phyloP scores from a whole-genome alignment of 139 green algal species.

The Desmodesmus armatus region DNA sequence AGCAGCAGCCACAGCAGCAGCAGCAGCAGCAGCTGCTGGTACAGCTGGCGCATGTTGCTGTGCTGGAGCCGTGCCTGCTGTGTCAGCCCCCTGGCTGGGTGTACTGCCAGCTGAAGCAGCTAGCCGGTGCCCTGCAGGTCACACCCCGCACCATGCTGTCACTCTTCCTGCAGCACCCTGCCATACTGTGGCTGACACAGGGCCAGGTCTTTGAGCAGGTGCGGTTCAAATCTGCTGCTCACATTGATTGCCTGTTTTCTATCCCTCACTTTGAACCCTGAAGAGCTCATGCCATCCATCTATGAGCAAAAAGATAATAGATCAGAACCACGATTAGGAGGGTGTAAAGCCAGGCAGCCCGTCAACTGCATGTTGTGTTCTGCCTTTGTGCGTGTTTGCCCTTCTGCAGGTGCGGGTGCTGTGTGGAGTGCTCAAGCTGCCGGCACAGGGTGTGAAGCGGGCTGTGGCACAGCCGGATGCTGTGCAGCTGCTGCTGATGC shows the following conservation, averaged over 20 bases:
- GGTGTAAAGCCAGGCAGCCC: too few species aligned
- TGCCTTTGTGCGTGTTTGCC: too few species aligned
- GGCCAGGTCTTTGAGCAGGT: conserved; percentile 4
- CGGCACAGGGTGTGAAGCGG: neutral
- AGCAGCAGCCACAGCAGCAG: neutral
- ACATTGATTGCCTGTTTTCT: too few species aligned
- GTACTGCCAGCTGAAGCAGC: neutral
- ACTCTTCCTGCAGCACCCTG: neutral
- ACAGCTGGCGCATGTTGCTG: neutral
- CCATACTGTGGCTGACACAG: conserved; percentile 30
- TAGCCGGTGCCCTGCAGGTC: neutral
- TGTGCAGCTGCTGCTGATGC: conserved; percentile 20
- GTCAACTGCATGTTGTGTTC: too few species aligned
- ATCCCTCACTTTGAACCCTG: too few species aligned
- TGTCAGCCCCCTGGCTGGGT: neutral
- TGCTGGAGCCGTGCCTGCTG: conserved; percentile 23
- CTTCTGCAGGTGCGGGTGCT: conserved; percentile 25
- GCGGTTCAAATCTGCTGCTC: too few species aligned
- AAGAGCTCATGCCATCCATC: too few species aligned
- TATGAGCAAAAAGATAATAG: too few species aligned
- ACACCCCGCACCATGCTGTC: neutral
- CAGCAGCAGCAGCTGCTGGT: neutral
- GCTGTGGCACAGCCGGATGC: neutral
- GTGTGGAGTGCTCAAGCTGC: conserved; percentile 22
- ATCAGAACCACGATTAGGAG: too few species aligned